Conservation (phyloP, 1,284 basidiomycete genomes). For the Rhodofomes roseus region DNA sequence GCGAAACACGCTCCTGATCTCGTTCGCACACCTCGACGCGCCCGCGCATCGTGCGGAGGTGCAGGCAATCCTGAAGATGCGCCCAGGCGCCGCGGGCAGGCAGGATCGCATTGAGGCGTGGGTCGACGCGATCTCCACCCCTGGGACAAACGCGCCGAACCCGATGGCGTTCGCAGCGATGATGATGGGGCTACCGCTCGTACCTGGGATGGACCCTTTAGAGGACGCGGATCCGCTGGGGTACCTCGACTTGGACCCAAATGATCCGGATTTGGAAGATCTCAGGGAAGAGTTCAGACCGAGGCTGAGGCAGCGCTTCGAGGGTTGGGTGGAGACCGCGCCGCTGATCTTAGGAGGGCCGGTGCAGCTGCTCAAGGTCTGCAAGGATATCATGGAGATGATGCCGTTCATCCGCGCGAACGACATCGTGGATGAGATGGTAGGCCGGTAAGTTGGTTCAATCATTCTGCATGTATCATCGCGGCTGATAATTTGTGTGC, state of each 20-base stretch:
- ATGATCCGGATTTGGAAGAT: slow-evolving; percentile 56
- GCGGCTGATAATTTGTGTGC: not conserved
- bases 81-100: slow-evolving; percentile 32
- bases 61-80: slow-evolving; percentile 41
- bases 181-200: slow-evolving; percentile 59
- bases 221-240: slow-evolving; percentile 40
- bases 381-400: slow-evolving; percentile 37
- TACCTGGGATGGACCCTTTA: slow-evolving; percentile 35
- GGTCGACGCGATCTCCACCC: slow-evolving; percentile 47
- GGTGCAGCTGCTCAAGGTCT: slow-evolving; percentile 35
- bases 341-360: slow-evolving; percentile 33
- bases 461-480: not conserved
- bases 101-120: slow-evolving; percentile 46
- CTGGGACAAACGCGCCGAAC: slow-evolving; percentile 33
- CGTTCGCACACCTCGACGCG: slow-evolving; percentile 47
- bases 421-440: slow-evolving; percentile 56
- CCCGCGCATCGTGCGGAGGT: slow-evolving; percentile 38
- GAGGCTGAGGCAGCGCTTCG: slow-evolving; percentile 48
- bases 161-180: slow-evolving; percentile 64
- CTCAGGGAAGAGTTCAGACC: slow-evolving; percentile 57
- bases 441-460: slow-evolving; percentile 38
- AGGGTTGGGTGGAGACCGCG: slow-evolving; percentile 47
- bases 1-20: slow-evolving; percentile 35
- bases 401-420: slow-evolving; percentile 52
- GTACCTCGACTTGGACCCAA: slow-evolving; percentile 47